Evolutionary conservation across 106 monocot genomes (phyloP).

Genomic region (Allium fistulosum): DNA sequence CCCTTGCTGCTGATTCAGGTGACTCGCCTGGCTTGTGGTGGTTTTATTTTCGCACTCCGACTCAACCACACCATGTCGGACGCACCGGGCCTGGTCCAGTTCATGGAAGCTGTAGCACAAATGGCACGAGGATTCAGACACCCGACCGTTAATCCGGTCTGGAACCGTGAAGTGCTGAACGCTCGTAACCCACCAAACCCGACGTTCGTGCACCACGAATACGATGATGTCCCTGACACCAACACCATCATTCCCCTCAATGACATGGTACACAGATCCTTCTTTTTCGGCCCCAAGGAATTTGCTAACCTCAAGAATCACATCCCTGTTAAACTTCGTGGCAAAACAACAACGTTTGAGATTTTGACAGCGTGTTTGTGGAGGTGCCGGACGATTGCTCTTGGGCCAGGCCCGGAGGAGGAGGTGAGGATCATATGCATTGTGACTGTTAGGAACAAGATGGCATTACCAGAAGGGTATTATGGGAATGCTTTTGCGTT

Average conservation of each 20-base stretch:
- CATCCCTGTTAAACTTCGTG: constrained; percentile 12
- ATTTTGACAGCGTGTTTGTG: constrained; percentile 29
- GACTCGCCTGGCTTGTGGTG: constrained; percentile 52
- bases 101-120: constrained; percentile 30
- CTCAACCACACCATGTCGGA: constrained; percentile 64
- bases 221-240: constrained; percentile 5
- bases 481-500: constrained; percentile 70
- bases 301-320: constrained; percentile 14
- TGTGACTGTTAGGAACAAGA: constrained; percentile 29
- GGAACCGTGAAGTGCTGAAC: constrained; percentile 20
- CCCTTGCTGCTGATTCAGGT: constrained; percentile 37
- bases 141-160: constrained; percentile 16
- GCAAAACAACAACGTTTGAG: constrained; percentile 20
- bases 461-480: constrained; percentile 23
- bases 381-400: constrained; percentile 22
- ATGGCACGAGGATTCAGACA: constrained; percentile 15
- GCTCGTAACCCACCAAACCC: constrained; percentile 11
- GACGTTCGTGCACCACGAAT: constrained; percentile 24
- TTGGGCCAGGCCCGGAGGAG: constrained; percentile 13
- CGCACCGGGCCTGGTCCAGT: constrained; percentile 36
- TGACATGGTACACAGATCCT: constrained; percentile 18
- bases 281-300: constrained; percentile 42
- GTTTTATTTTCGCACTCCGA: constrained; percentile 52
- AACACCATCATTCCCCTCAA: constrained; percentile 9
- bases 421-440: constrained; percentile 38